Percentiles rank a stretch among this genome's conserved stretches.
phyloP scores from a whole-genome alignment of 1,284 basidiomycete species.

The Cutaneotrichosporon dermatis region DNA sequence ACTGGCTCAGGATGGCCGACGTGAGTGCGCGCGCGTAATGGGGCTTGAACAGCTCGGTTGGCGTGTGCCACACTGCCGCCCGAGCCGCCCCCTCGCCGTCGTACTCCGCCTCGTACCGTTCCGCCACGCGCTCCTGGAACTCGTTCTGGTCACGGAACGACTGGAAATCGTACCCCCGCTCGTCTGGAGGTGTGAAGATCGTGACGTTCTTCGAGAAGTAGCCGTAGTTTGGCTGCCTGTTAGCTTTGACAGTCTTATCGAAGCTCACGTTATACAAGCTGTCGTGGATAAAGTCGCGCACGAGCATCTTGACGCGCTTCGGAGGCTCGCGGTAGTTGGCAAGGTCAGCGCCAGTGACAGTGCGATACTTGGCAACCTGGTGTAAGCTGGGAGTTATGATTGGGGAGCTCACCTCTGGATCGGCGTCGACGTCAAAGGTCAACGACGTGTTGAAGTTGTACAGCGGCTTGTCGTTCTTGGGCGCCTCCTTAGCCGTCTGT shows the following conservation, averaged over 20 bases:
- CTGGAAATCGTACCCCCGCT: slow-evolving; percentile 62
- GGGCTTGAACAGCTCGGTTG: slow-evolving; percentile 97
- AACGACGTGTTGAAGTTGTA: slow-evolving; percentile 48
- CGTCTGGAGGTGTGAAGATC: slow-evolving; percentile 67
- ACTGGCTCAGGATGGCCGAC: slow-evolving; percentile 80
- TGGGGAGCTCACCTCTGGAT: slow-evolving; percentile 38
- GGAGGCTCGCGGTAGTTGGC: slow-evolving; percentile 63
- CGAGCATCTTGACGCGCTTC: slow-evolving; percentile 82
- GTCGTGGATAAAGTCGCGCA: slow-evolving; percentile 95
- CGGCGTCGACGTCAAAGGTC: slow-evolving; percentile 36
- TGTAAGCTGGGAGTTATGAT: background rate
- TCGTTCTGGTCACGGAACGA: slow-evolving; percentile 63
- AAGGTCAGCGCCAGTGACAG: slow-evolving; percentile 68
- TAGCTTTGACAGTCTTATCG: background rate
- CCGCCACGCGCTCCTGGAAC: slow-evolving; percentile 76
- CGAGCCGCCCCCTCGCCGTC: slow-evolving; percentile 57
- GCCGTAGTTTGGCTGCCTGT: slow-evolving; percentile 74
- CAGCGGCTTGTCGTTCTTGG: slow-evolving; percentile 18
- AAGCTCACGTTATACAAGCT: slow-evolving; percentile 77
- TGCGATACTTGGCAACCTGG: slow-evolving; percentile 50
- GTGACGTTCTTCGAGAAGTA: slow-evolving; percentile 91
- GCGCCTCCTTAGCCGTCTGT: background rate
- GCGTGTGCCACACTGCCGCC: slow-evolving; percentile 98
- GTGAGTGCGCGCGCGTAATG: slow-evolving; percentile 90
- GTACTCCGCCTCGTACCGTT: slow-evolving; percentile 58